These are phyloP conservation scores for Artemisia princeps DNA, from an alignment of 140 eudicot genomes.

Conservation along the genomic window DNA sequence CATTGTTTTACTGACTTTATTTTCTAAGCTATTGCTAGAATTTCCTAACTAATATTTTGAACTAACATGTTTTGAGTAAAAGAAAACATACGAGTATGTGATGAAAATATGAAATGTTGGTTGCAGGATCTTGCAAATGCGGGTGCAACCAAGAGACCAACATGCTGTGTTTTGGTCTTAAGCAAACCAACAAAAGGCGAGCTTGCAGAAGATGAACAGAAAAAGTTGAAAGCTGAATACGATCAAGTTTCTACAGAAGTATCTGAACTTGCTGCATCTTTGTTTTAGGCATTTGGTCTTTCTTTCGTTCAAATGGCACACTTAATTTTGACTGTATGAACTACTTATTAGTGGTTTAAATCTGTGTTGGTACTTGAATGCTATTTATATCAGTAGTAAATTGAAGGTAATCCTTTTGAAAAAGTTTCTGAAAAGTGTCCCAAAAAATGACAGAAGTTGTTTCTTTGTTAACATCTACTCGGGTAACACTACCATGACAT, in stretches of 20 bases:
- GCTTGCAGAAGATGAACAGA: slow-evolving; percentile 50
- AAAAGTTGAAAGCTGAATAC: slow-evolving; percentile 56
- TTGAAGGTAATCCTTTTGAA: no score
- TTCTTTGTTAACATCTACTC: no score
- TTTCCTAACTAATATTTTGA: neutral
- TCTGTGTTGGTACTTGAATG: neutral
- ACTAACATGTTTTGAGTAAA: neutral
- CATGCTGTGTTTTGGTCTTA: slow-evolving; percentile 74
- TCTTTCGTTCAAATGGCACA: slow-evolving; percentile 1
- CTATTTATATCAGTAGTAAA: no score
- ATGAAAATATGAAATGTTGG: neutral
- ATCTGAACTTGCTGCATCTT: slow-evolving; percentile 34
- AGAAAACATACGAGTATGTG: neutral
- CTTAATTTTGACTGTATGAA: neutral
- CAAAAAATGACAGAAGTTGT: no score
- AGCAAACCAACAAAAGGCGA: slow-evolving; percentile 81
- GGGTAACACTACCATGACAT: no score
- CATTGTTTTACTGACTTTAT: neutral
- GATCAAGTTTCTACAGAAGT: slow-evolving; percentile 67
- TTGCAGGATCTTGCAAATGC: slow-evolving; percentile 96
- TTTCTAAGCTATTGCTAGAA: neutral
- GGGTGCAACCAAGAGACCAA: slow-evolving; percentile 93
- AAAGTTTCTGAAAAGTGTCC: no score
- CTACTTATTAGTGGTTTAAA: neutral
- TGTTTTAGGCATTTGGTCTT: slow-evolving; percentile 25